Percentiles rank a stretch among this genome's conserved stretches.
Evolutionary conservation across 805 yeast genomes (phyloP).

Genomic region (Candida ponderosae): DNA sequence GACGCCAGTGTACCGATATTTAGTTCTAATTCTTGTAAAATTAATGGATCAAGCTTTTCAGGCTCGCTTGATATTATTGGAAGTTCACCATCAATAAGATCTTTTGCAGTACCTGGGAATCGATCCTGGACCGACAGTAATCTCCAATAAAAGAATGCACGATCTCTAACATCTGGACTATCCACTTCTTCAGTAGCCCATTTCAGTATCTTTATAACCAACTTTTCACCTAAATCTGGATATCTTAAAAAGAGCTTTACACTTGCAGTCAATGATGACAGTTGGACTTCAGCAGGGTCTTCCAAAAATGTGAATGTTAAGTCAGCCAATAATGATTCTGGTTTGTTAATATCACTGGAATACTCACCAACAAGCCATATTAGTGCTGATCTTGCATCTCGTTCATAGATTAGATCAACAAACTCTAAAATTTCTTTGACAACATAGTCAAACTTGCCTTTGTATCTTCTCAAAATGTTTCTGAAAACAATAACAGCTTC

Average conservation of each 20-base stretch:
- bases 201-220: constrained; percentile 53
- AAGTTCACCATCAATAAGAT: constrained; percentile 49
- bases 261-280: constrained; percentile 63
- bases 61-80: constrained; percentile 63
- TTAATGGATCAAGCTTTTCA: constrained; percentile 59
- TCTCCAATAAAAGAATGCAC: constrained; percentile 85
- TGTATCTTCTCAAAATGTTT: constrained; percentile 72
- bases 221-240: constrained; percentile 45
- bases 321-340: constrained; percentile 32
- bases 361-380: constrained; percentile 83
- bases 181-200: constrained; percentile 66
- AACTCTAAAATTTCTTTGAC: constrained; percentile 33
- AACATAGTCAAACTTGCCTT: constrained; percentile 42
- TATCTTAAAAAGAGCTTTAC: constrained; percentile 57
- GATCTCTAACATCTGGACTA: constrained; percentile 80
- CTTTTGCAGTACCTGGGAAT: constrained; percentile 32
- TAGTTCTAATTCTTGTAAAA: constrained; percentile 75
- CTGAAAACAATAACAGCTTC: constrained; percentile 72
- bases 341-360: constrained; percentile 37
- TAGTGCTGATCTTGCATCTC: constrained; percentile 71
- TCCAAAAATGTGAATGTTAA: constrained; percentile 42
- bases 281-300: constrained; percentile 69
- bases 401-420: constrained; percentile 54
- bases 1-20: constrained; percentile 79
- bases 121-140: constrained; percentile 46